Conservation (phyloP, 148 eudicot species). For the Fagopyrum esculentum region DNA sequence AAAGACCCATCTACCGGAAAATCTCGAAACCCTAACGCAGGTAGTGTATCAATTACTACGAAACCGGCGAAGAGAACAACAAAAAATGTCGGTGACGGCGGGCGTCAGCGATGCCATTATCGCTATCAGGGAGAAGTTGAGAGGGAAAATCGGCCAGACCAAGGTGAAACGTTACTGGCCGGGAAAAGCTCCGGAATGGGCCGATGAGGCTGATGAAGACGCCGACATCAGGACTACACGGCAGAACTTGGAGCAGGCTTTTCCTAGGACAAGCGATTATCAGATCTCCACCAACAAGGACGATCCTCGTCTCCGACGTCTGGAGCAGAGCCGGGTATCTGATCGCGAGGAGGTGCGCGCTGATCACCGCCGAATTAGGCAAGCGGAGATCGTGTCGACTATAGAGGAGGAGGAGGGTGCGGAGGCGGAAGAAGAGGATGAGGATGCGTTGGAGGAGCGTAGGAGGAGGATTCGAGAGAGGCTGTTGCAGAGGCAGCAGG, state of each 20-base stretch:
- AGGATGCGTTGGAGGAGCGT: conserved; percentile 60
- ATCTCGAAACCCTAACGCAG: too few species aligned
- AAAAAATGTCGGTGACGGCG: conserved; percentile 74
- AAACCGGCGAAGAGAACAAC: neutral
- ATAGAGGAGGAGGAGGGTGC: conserved; percentile 46
- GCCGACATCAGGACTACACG: conserved; percentile 38
- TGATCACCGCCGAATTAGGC: conserved; percentile 60
- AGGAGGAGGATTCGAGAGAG: conserved; percentile 56
- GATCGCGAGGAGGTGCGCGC: conserved; percentile 57
- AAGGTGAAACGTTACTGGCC: conserved; percentile 94
- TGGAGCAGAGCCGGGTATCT: conserved; percentile 39
- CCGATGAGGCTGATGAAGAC: conserved; percentile 60
- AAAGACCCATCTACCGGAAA: too few species aligned
- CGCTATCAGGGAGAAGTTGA: conserved; percentile 72
- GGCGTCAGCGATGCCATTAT: conserved; percentile 71
- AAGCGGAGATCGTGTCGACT: conserved; percentile 63
- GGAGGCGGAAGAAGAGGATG: conserved; percentile 56
- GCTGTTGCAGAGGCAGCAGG: conserved; percentile 30
- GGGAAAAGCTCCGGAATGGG: conserved; percentile 75
- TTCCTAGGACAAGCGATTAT: conserved; percentile 31
- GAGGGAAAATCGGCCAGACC: conserved; percentile 83
- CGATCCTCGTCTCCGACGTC: conserved; percentile 68
- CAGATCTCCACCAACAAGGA: conserved; percentile 19
- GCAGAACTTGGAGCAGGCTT: conserved; percentile 41
- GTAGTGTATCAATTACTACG: neutral